Base-by-base conservation (phyloP, 1,284 basidiomycete genomes). In the Apiotrichum mycotoxinovorans region DNA sequence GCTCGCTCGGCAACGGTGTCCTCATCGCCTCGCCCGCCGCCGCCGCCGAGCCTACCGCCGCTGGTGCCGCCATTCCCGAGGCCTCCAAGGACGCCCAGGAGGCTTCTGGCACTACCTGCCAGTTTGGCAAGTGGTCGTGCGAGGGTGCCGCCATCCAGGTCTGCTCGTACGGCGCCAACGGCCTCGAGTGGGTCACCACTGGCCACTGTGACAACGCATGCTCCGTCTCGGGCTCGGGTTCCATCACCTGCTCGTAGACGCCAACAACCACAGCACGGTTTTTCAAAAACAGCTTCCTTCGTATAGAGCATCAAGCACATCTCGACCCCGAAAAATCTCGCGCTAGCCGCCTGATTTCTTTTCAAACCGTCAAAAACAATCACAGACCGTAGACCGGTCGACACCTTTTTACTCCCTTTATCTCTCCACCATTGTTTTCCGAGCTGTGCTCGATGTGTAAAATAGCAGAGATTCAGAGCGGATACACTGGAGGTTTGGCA, bases 121-220 rank as follows among this genome's bases (percentile, higher is more conserved):
- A 45, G 7, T 71, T 51, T 56, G 69, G 69, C 48, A 57, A 57
- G 27, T 71, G 69, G 69, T 62, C 63, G 41, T 71, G 69, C 52
- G 40, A 54, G 40, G 65, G 63, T 26, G 52, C 60, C 1, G 20
- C 20, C 15, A 51, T 71, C 49, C 58, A 68, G 54, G 62, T 71
- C 17, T 71, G 69, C 62, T 66, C 63, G 52, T 63, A 62, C 49
- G 51, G 48, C 35, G 30, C 60, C 20, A 41, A 40, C 33, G 35
- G 51, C 30, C 54, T 63, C 26, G 60, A 52, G 30, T 63, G 61
- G 61, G 50, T 55, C 55, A 52, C 52, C 25, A n/a, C 57, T 35
- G 49, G 55, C 11, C 8, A 22, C 3, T 63, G 61, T 51, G 49
- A 45, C 51, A 33, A 37, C 37, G 30, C 33, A 34, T 60, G 58